Evolutionary conservation across 495 filamentous ascomycete species (phyloP), one percentile per base, ranked within the genome.

Genomic region (Penicillium waksmanii): DNA sequence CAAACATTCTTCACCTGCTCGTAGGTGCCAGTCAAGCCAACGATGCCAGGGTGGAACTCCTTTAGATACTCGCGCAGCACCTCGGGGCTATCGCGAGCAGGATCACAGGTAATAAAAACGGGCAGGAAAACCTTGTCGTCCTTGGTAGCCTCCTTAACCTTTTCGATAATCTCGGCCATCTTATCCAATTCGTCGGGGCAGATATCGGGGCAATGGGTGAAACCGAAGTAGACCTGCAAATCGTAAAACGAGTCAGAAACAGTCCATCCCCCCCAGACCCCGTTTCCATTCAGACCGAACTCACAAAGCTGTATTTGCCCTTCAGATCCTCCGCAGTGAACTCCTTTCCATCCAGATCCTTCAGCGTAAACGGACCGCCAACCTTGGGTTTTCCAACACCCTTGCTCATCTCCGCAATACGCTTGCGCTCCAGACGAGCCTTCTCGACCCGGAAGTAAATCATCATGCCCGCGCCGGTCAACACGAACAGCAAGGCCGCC

Each of bases 131-230:
- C 69, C 57, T 80, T 77, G 34, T 83, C 68, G 47, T 73, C 71
- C 44, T 75, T 70, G 19, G 80, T 77, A 27, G 67, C 62, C 18
- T 69, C 82, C 63, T 85, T 81, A 49, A 95, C 92, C 43, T 89
- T 80, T 70, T 97, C 91, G 69, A 96, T 91, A 82, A 97, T 96
- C 62, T 80, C 79, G 49, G 93, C 91, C 93, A 98, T 96, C 78
- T 98, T 98, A 74, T 98, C 95, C 53, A 98, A 87, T 79, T 98
- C 95, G 64, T 98, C 95, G 31, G 95, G 95, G 80, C 95, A 98
- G 74, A 98, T 98, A 74, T 98, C 95, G 12, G 95, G 95, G 73
- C 95, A 98, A 75, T 97, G 93, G 13, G 92, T 92, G 86, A 98
- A 98, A 64, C 95, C 95, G 71, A 98, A 98, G 76, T 98, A 98